Evolutionary conservation across 2,329 filamentous ascomycete species (phyloP).

Genomic region (Diaporthe humulicola): DNA sequence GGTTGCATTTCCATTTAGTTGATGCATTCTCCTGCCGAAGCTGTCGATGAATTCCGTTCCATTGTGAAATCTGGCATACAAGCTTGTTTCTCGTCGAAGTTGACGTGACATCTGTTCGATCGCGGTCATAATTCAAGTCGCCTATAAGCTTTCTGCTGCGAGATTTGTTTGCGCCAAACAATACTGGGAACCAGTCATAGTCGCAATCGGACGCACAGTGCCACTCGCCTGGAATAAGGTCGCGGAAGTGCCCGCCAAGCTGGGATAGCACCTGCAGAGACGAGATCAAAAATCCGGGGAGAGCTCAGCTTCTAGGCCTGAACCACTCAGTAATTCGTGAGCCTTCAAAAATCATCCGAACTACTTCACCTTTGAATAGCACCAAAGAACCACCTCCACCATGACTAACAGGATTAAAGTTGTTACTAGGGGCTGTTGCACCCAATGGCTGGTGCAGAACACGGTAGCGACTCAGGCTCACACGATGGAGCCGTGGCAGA

Average conservation of each 20-base stretch:
- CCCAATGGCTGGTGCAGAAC: slow-evolving; percentile 34
- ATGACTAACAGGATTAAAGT: slow-evolving; percentile 25
- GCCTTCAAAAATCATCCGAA: not conserved
- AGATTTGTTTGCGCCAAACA: not conserved
- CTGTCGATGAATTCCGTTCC: not conserved
- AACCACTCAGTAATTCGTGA: not conserved
- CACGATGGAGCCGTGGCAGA: slow-evolving; percentile 23
- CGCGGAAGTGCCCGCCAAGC: slow-evolving; percentile 5
- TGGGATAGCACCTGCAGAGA: slow-evolving; percentile 13
- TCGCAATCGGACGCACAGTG: not conserved
- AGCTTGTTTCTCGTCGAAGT: not conserved
- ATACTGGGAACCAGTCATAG: not conserved
- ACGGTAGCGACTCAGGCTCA: slow-evolving; percentile 14
- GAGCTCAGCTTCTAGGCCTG: not conserved
- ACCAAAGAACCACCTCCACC: not conserved
- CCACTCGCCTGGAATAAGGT: slow-evolving; percentile 11
- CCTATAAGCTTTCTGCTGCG: not conserved
- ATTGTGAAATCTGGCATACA: not conserved
- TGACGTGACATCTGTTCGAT: not conserved
- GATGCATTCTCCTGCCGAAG: not conserved
- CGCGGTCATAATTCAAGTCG: not conserved
- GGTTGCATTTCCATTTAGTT: slow-evolving; percentile 10
- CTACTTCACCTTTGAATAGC: not conserved
- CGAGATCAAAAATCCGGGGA: not conserved
- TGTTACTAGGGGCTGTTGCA: not conserved